A percentile compares a stretch with the other conserved stretches of the same genome.
phyloP scores from a whole-genome alignment of 441 rosid species.

The Cnidoscolus chayamansa region DNA sequence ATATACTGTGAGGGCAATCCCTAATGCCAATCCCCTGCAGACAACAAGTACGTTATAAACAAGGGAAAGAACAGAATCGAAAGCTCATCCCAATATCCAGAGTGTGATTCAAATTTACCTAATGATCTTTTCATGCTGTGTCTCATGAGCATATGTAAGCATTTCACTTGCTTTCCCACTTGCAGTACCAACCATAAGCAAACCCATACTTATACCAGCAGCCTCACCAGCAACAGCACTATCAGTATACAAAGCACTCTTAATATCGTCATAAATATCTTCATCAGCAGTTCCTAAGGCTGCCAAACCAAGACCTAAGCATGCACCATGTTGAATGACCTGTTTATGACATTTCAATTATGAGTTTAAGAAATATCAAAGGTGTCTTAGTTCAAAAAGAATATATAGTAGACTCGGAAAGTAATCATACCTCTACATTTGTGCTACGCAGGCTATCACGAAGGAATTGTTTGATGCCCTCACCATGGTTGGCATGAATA shows the following conservation, averaged over 20 bases:
- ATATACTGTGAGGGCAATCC: constrained; percentile 89
- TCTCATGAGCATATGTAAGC: constrained; percentile 96
- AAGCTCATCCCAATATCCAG: background rate
- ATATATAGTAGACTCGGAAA: background rate
- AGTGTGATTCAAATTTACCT: constrained; percentile 43
- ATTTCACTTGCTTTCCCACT: constrained; percentile 94
- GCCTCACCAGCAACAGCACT: constrained; percentile 99
- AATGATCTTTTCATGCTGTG: constrained; percentile 96
- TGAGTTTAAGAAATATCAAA: constrained; percentile 4
- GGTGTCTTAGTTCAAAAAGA: background rate
- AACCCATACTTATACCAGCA: constrained; percentile 96
- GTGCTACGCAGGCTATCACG: constrained; percentile 80
- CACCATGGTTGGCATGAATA: constrained; percentile 96
- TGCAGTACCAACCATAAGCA: constrained; percentile 98
- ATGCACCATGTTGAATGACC: constrained; percentile 99
- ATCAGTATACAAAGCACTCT: constrained; percentile 74
- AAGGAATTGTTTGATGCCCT: constrained; percentile 90
- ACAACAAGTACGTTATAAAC: background rate
- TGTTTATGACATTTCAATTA: constrained; percentile 29
- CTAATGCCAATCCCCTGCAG: constrained; percentile 81
- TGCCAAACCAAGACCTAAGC: constrained; percentile 97
- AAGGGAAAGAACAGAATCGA: constrained; percentile 10
- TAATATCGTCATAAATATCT: constrained; percentile 82
- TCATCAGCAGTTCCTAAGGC: constrained; percentile 97
- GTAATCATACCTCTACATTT: constrained; percentile 68